Evolutionary conservation across 257 asterid species (phyloP), one percentile per base, ranked within the genome.

Genomic region (Sherardia arvensis): DNA sequence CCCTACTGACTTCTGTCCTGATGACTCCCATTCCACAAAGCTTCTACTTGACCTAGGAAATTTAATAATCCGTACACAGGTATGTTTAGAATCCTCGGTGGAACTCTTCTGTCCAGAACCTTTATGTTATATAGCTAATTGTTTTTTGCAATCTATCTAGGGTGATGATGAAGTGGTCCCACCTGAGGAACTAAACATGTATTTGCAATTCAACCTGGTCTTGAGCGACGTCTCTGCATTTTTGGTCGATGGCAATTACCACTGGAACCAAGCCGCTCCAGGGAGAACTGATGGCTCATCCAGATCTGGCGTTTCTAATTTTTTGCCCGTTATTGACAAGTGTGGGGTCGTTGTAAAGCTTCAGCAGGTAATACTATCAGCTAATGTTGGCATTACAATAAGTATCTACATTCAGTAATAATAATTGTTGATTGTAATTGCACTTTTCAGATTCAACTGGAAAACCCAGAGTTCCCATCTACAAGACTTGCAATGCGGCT

Each of bases 1-100:
- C 62, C 99, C 99, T 59, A 84, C 99, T 10, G 91, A 85, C 67
- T 92, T 89, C 64, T 78, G 55, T 76, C 99, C 99, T 0, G 97
- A 89, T 73, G 64, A 73, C 71, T 76, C 68, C 71, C 90, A 87
- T 71, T 83, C 90, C 64, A 92, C 99, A 18, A 92, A 87, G 84
- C 97, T 92, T 74, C 80, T 92, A 48, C 94, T 92, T 65, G 99
- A 92, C 83, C 83, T 92, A 86, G 99, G 99, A 74, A 92, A 89
- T 79, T 79, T 92, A 64, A 78, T 84, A 55, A 89, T 92, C 73
- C 85, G 83, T 66, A 85, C 97, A 53, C 87, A 80, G 97, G 99
- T 86, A 78, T 59, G 57, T 69, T 70, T 69, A 22, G 49, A 47
- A 60, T 27, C 34, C 18, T 23, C 45, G 61, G 45, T 29, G 53